Percentiles rank a stretch among this genome's conserved stretches.
Evolutionary conservation across 2,329 filamentous ascomycete species (phyloP).

Genomic region (Fusarium torulosum): DNA sequence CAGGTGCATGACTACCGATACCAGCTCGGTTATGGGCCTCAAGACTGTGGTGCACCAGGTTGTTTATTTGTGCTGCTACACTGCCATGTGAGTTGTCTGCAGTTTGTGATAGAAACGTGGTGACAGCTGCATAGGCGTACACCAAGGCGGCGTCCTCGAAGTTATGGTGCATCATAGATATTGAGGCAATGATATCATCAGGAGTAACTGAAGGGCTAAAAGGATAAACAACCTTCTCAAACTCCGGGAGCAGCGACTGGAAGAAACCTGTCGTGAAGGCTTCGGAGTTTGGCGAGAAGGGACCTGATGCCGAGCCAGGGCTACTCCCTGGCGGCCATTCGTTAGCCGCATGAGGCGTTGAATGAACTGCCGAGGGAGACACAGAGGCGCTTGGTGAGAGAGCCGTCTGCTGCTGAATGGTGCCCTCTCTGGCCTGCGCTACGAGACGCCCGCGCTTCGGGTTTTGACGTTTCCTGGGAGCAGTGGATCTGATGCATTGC

Average conservation of each 20-base stretch:
- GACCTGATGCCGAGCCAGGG: conserved; percentile 31
- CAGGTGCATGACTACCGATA: conserved; percentile 47
- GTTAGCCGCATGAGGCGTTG: conserved; percentile 24
- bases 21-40: conserved; percentile 49
- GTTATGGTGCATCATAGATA: conserved; percentile 41
- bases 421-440: conserved; percentile 40
- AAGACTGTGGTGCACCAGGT: conserved; percentile 46
- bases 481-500: conserved; percentile 38
- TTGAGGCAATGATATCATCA: conserved; percentile 35
- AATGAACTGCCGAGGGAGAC: conserved; percentile 32
- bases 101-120: conserved; percentile 40
- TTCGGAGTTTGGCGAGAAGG: conserved; percentile 31
- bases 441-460: conserved; percentile 39
- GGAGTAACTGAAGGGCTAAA: conserved; percentile 40
- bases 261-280: conserved; percentile 39
- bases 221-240: conserved; percentile 42
- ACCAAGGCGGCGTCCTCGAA: conserved; percentile 38
- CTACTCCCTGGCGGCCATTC: conserved; percentile 35
- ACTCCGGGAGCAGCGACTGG: conserved; percentile 32
- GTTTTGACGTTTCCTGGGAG: conserved; percentile 42
- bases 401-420: conserved; percentile 24
- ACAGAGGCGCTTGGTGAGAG: conserved; percentile 36
- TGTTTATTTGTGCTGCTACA: conserved; percentile 41
- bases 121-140: conserved; percentile 42
- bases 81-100: conserved; percentile 39